These are phyloP conservation scores for Boletus subparvulus DNA, from an alignment of 768 basidiomycete species.

Conservation along the genomic window DNA sequence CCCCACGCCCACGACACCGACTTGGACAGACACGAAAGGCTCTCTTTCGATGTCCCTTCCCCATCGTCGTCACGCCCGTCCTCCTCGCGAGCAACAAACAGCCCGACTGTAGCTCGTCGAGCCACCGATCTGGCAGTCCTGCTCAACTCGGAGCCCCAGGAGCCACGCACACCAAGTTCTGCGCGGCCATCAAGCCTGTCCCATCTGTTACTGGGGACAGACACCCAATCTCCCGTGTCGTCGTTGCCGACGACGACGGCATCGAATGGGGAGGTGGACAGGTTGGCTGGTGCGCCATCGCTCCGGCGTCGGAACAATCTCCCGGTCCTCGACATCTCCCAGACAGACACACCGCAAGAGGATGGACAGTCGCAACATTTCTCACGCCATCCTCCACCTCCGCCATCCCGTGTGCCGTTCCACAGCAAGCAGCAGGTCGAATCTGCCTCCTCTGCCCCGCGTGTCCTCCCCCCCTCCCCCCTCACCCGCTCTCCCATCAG, in stretches of 20 bases:
- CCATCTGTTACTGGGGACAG: constrained; percentile 36
- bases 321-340: constrained; percentile 34
- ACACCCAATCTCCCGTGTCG: constrained; percentile 24
- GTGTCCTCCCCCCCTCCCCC: constrained; percentile 29
- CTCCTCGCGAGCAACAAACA: constrained; percentile 35
- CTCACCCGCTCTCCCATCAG: constrained; percentile 29
- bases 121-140: constrained; percentile 78
- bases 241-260: constrained; percentile 10
- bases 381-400: constrained; percentile 24
- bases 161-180: constrained; percentile 36
- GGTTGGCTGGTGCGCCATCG: constrained; percentile 22
- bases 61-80: constrained; percentile 39
- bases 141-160: constrained; percentile 61
- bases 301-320: constrained; percentile 33
- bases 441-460: constrained; percentile 23
- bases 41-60: constrained; percentile 34
- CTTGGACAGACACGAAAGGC: constrained; percentile 27
- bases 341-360: constrained; percentile 24
- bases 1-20: constrained; percentile 26
- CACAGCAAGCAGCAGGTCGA: constrained; percentile 22
- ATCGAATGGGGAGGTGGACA: constrained; percentile 28
- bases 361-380: constrained; percentile 24
- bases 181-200: constrained; percentile 46
- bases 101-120: constrained; percentile 53
- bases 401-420: constrained; percentile 23